phyloP scores from a whole-genome alignment of 192 early-diverging fungal genomes.

The Linnemannia zychae region DNA sequence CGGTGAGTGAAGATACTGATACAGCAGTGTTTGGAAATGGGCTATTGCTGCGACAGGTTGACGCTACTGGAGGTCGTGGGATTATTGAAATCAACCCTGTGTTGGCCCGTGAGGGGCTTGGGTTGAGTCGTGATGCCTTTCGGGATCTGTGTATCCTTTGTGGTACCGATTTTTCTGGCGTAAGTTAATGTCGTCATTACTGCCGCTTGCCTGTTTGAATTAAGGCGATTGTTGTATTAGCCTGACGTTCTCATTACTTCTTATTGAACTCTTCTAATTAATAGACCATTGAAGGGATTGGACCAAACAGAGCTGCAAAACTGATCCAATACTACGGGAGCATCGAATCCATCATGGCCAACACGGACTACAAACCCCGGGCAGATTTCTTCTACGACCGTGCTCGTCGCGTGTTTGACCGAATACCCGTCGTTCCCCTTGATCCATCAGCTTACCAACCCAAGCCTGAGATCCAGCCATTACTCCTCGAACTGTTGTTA shows the following conservation, averaged over 20 bases:
- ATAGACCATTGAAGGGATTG: conserved; percentile 72
- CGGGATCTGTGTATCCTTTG: conserved; percentile 83
- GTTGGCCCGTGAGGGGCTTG: conserved; percentile 59
- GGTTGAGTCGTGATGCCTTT: conserved; percentile 66
- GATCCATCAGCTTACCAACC: conserved; percentile 8
- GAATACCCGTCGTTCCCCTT: conserved; percentile 4
- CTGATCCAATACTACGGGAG: conserved; percentile 70
- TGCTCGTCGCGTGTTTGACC: conserved; percentile 47
- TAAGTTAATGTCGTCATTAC: conserved; percentile 17
- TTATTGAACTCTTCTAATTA: not conserved
- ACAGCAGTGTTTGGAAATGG: conserved; percentile 67
- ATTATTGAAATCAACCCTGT: conserved; percentile 67
- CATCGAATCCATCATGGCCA: conserved; percentile 70
- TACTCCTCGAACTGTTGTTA: conserved; percentile 17
- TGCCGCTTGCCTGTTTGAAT: no score
- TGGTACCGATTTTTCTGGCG: conserved; percentile 79
- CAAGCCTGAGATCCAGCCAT: not conserved
- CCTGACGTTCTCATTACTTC: no score
- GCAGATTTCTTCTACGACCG: conserved; percentile 38
- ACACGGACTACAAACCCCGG: conserved; percentile 19
- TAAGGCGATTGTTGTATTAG: no score
- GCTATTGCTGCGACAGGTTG: conserved; percentile 63
- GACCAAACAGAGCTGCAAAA: conserved; percentile 71
- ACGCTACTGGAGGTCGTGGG: conserved; percentile 9
- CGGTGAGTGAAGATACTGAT: conserved; percentile 77